Base-by-base conservation (phyloP, 169 alveolate species). In the Plasmodium billcollinsi region DNA sequence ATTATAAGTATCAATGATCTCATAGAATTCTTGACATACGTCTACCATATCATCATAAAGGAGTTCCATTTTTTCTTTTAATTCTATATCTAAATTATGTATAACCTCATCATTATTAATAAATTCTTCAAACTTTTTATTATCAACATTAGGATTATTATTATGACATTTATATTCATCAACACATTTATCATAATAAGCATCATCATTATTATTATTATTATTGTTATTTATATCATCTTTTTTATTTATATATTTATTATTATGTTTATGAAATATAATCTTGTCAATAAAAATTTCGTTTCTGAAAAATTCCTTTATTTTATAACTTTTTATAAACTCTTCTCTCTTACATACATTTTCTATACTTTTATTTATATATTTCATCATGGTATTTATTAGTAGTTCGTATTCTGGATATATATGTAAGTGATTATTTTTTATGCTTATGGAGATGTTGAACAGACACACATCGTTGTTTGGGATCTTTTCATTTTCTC, bases 381-480 rank as follows among this genome's bases (percentile, higher is more conserved):
- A 66, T 18, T 66, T 20, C 50, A 33, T 45, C 6, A 78, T 33
- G 0, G 78, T 78, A n/a, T 65, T 66, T 15, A 78, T 78, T 0
- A 78, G 61, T n/a, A 59, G 26, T 59, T 78, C 61, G 18, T 20
- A 78, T 3, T 78, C 78, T 1, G 89, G 89, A 6, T 52, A 21
- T 15, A 59, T 78, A n/a, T 45, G 50, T 3, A 78, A n/a, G 9
- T 78, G 33, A 1, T 29, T 33, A 1, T 78, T 47, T 50, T 78
- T 76, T 20, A 78, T 59, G 3, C 47, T 69, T 20, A 78, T n/a
- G 7, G 39, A 50, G 3, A 78, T 70, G 18, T 59, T 78, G 26
- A 78, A 78, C 0, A 78, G 76, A 6, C 76, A 67, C 21, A 78
- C 61, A 9, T 78, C 78, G 4, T 78, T 78, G 4, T 78, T 78